phyloP scores from a whole-genome alignment of 1,284 basidiomycete genomes.

The Apiotrichum mycotoxinovorans region DNA sequence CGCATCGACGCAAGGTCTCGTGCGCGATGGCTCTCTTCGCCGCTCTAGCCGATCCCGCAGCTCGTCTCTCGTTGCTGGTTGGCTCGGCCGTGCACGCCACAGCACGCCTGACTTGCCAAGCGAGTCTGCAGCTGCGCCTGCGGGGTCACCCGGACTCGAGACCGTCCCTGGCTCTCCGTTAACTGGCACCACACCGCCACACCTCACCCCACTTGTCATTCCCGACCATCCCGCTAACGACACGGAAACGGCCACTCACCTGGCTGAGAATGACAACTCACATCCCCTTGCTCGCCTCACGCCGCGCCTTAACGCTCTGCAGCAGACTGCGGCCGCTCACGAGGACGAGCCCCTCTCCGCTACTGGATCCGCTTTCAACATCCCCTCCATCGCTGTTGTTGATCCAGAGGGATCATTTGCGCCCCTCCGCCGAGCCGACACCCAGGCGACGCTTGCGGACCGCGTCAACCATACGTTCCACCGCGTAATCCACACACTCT shows the following conservation, averaged over 20 bases:
- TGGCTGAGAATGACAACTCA: background rate
- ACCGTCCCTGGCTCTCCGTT: slow-evolving; percentile 2
- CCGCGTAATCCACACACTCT: slow-evolving; percentile 53
- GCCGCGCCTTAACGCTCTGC: background rate
- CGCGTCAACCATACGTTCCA: background rate
- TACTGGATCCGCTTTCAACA: background rate
- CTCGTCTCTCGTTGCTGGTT: background rate
- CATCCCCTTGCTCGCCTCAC: background rate
- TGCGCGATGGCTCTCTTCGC: background rate
- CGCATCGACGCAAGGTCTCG: slow-evolving; percentile 1
- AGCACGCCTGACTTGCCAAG: background rate
- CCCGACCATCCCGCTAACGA: background rate
- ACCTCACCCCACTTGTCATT: background rate
- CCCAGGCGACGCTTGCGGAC: background rate
- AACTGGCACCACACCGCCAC: background rate
- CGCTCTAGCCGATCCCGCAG: background rate
- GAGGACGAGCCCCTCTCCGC: background rate
- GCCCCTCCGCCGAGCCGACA: background rate
- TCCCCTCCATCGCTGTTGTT: background rate
- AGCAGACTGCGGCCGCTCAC: background rate
- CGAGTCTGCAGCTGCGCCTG: background rate
- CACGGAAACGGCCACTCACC: background rate
- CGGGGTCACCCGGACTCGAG: background rate
- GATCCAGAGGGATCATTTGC: background rate
- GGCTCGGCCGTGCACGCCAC: background rate